Evolutionary conservation across 331 rosid species (phyloP).

Genomic region (Cydonia oblonga): DNA sequence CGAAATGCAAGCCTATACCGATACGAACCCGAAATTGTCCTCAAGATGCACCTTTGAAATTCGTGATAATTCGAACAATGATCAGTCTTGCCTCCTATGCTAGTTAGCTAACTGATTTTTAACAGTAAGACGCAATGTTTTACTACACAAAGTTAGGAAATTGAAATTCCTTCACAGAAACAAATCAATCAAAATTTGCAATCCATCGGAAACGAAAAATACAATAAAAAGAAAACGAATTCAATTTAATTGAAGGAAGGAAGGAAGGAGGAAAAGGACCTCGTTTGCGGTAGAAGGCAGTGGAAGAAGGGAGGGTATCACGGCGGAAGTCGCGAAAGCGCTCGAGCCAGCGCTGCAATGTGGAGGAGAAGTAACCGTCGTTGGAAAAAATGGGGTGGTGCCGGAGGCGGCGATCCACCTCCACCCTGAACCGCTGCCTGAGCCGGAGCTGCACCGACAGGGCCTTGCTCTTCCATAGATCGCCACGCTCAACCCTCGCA

Average conservation of each 20-base stretch:
- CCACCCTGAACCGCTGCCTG: constrained; percentile 68
- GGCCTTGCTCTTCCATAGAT: constrained; percentile 81
- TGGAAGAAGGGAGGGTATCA: constrained; percentile 64
- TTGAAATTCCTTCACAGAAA: not conserved
- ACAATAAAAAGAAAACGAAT: not conserved
- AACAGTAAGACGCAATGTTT: not conserved
- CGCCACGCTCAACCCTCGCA: constrained; percentile 57
- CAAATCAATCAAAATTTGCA: not conserved
- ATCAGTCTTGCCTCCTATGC: not conserved
- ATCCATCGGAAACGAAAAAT: not conserved
- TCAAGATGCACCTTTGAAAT: not conserved
- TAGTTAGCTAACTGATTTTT: not conserved
- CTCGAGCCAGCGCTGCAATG: constrained; percentile 57
- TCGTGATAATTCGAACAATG: not conserved
- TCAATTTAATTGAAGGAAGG: not conserved
- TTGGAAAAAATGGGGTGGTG: constrained; percentile 27
- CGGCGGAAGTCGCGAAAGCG: constrained; percentile 64
- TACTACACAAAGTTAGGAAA: not conserved
- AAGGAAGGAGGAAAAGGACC: constrained; percentile 25
- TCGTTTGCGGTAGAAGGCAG: constrained; percentile 66
- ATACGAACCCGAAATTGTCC: not conserved
- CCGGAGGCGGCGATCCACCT: constrained; percentile 62
- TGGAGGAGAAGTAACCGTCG: constrained; percentile 44
- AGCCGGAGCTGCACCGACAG: constrained; percentile 57
- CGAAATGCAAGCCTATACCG: not conserved